Evolutionary conservation across 164 flowering plant genomes (phyloP).

Genomic region (Vitis riparia): DNA sequence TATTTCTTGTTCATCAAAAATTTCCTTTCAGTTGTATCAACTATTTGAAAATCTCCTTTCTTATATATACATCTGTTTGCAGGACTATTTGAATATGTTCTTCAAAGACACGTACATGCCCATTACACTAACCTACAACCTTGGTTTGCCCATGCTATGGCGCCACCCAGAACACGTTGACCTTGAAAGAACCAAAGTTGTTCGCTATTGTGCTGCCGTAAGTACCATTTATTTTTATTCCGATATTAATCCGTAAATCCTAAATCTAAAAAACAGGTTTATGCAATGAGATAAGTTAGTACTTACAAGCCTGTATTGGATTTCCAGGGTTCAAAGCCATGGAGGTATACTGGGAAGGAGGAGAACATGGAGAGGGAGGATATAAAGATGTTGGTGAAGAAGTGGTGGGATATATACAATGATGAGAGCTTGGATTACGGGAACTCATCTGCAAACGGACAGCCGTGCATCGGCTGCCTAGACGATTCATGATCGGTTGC

Average conservation of each 20-base stretch:
- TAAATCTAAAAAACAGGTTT: too few relatives aligned
- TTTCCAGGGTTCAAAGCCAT: constrained; percentile 71
- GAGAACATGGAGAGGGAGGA: constrained; percentile 81
- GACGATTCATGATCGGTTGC: too few relatives aligned
- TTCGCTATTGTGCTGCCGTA: constrained; percentile 67
- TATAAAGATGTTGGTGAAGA: constrained; percentile 64
- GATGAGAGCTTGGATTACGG: constrained; percentile 60
- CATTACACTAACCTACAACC: constrained; percentile 47
- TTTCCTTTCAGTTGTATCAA: too few relatives aligned
- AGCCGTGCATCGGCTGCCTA: too few relatives aligned
- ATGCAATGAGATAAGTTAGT: too few relatives aligned
- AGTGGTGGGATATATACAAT: constrained; percentile 74
- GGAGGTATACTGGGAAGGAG: constrained; percentile 85
- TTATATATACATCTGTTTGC: too few relatives aligned
- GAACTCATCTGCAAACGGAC: not conserved
- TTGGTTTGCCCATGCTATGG: constrained; percentile 62
- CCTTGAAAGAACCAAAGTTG: constrained; percentile 48
- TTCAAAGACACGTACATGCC: constrained; percentile 56
- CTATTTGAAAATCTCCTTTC: too few relatives aligned
- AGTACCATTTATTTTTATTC: not conserved
- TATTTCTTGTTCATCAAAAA: too few relatives aligned
- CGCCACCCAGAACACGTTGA: constrained; percentile 55
- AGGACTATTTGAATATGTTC: constrained; percentile 46
- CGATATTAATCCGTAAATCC: too few relatives aligned
- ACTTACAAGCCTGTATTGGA: constrained; percentile 1